Base-by-base conservation (phyloP, 129 eudicot species). In the Centrapalus pauciflorus region DNA sequence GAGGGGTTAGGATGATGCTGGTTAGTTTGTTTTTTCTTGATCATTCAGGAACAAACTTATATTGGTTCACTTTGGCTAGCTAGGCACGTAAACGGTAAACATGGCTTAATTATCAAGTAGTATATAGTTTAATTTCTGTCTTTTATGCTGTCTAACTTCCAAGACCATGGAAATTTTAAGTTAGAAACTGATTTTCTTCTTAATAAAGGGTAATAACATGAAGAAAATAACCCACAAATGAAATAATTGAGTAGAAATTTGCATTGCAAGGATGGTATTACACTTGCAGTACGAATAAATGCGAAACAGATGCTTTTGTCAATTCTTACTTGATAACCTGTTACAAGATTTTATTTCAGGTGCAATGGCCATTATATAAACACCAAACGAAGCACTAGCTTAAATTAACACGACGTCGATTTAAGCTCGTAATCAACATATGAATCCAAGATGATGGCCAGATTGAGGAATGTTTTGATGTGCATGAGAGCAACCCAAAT, bases 71-170 rank as follows among this genome's bases (percentile, higher is more conserved):
- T 46, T 60, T 71, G 61, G 12, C 9, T n/a, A n/a, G n/a, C n/a
- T 60, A 49, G 16, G 52, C 49, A 64, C 27, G 67, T 58, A 60
- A 71, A 23, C 76, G 29, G 75, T 58, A 41, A 51, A 70, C 76
- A 30, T 43, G 59, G n/a, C n/a, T n/a, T n/a, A n/a, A 46, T 58
- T 17, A 33, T 70, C 35, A 58, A 60, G 49, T 58, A 59, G 49
- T n/a, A n/a, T n/a, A n/a, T 32, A 0, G 52, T 69, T n/a, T n/a
- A n/a, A n/a, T n/a, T n/a, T n/a, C n/a, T n/a, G n/a, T n/a, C n/a
- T n/a, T n/a, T n/a, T n/a, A n/a, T n/a, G n/a, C n/a, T n/a, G n/a
- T n/a, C n/a, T n/a, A n/a, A n/a, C n/a, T n/a, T n/a, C n/a, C n/a
- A n/a, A n/a, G n/a, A n/a, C n/a, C n/a, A n/a, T n/a, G n/a, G n/a